Percentiles rank a stretch among this genome's conserved stretches.
These are phyloP conservation scores for Mortierella sp. DNA, from an alignment of 371 early-diverging fungal species.

Conservation along the genomic window DNA sequence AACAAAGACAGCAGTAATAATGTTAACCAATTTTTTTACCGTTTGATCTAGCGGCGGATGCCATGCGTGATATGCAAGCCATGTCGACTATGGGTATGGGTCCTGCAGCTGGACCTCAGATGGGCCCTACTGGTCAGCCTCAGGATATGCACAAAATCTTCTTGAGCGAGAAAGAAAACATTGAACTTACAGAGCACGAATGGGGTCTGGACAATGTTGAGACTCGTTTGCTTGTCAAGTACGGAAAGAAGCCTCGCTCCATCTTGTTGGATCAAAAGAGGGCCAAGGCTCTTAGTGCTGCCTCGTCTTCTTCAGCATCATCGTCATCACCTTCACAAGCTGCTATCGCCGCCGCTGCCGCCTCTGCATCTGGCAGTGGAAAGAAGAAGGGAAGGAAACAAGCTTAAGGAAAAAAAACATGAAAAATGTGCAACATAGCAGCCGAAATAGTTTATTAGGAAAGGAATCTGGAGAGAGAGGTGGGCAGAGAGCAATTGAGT, in stretches of 20 bases:
- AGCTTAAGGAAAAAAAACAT: not conserved
- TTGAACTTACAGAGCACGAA: conserved; percentile 84
- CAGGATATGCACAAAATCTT: conserved; percentile 90
- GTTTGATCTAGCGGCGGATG: conserved; percentile 81
- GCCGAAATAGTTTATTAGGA: not conserved
- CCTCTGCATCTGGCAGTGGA: conserved; percentile 13
- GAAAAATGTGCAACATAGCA: not conserved
- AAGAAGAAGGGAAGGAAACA: conserved; percentile 52
- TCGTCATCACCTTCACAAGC: conserved; percentile 16
- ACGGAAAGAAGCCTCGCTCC: conserved; percentile 67
- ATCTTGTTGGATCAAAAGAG: conserved; percentile 41
- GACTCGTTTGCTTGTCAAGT: conserved; percentile 82
- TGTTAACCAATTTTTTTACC: no score
- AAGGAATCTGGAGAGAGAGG: not conserved
- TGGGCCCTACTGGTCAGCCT: conserved; percentile 68
- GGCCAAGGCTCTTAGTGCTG: conserved; percentile 11
- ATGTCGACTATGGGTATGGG: conserved; percentile 83
- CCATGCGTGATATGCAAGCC: conserved; percentile 89
- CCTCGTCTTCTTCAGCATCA: conserved; percentile 1
- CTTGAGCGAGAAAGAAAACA: conserved; percentile 88
- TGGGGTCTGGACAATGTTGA: conserved; percentile 91
- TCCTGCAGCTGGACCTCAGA: conserved; percentile 66
- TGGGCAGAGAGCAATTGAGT: not conserved
- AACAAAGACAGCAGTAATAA: no score
- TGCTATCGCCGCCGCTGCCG: conserved; percentile 12